phyloP scores from a whole-genome alignment of 208 protist species.

The Leishmania tropica region DNA sequence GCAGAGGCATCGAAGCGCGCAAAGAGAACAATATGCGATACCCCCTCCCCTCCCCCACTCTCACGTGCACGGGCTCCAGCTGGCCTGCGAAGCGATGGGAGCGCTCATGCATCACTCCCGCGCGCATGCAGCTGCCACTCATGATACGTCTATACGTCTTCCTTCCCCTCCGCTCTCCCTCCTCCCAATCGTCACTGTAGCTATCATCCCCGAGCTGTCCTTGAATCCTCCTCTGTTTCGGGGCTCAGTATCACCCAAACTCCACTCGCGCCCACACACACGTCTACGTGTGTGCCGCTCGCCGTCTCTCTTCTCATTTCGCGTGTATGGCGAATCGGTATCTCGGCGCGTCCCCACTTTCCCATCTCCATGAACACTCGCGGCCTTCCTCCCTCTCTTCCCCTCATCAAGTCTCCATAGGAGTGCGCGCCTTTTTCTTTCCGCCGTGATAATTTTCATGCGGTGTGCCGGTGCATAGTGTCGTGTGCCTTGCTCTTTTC shows the following conservation, averaged over 20 bases:
- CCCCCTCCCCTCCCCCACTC: not conserved
- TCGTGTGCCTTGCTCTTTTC: not conserved
- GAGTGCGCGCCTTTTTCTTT: constrained; percentile 2
- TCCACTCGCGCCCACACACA: not conserved
- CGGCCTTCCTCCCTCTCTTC: not conserved
- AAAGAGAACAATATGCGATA: not conserved
- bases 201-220: not conserved
- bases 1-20: not conserved
- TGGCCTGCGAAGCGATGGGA: not conserved
- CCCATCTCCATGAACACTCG: not conserved
- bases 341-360: too few relatives aligned
- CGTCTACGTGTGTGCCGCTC: not conserved
- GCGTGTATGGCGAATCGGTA: not conserved
- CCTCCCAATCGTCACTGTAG: not conserved
- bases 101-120: not conserved
- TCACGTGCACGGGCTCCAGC: not conserved
- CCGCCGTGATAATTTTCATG: not conserved
- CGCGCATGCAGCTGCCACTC: not conserved
- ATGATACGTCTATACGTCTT: not conserved
- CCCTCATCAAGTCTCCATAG: not conserved
- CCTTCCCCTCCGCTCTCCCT: not conserved
- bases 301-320: not conserved
- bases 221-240: not conserved
- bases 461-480: not conserved
- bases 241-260: not conserved